phyloP scores from a whole-genome alignment of 129 eudicot species.

The Helichrysum umbraculigerum region DNA sequence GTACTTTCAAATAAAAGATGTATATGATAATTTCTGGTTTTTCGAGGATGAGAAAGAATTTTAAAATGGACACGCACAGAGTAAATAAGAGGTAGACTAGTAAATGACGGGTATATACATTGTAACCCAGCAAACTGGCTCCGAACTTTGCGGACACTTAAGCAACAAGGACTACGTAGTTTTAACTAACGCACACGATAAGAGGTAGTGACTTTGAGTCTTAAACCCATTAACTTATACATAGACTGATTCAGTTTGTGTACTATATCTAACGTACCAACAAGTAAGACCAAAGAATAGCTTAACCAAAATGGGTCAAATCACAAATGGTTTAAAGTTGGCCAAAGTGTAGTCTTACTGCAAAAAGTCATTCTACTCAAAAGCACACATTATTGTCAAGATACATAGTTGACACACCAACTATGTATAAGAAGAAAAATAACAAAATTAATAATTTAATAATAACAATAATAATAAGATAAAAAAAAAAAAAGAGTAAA shows the following conservation, averaged over 20 bases:
- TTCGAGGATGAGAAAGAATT: not conserved
- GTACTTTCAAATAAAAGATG: not conserved
- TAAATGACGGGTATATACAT: not conserved
- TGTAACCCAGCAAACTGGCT: not conserved
- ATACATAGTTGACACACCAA: not conserved
- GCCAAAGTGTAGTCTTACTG: not conserved
- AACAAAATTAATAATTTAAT: not conserved
- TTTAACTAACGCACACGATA: too few species aligned
- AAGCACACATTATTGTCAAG: not conserved
- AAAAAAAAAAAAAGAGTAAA: not conserved
- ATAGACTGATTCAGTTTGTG: not conserved
- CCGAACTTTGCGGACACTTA: not conserved
- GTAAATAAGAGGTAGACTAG: constrained; percentile 1
- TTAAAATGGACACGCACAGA: not conserved
- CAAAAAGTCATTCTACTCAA: not conserved
- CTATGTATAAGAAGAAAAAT: not conserved
- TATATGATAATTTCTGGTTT: not conserved
- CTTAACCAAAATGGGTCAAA: not conserved
- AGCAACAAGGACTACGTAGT: constrained; percentile 17
- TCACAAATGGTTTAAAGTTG: not conserved
- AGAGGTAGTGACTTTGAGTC: not conserved
- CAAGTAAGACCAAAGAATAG: not conserved
- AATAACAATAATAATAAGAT: too few species aligned
- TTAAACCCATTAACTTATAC: not conserved
- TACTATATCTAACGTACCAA: not conserved